Evolutionary conservation across 805 yeast genomes (phyloP).

Genomic region (Zygotorulaspora chibaensis): DNA sequence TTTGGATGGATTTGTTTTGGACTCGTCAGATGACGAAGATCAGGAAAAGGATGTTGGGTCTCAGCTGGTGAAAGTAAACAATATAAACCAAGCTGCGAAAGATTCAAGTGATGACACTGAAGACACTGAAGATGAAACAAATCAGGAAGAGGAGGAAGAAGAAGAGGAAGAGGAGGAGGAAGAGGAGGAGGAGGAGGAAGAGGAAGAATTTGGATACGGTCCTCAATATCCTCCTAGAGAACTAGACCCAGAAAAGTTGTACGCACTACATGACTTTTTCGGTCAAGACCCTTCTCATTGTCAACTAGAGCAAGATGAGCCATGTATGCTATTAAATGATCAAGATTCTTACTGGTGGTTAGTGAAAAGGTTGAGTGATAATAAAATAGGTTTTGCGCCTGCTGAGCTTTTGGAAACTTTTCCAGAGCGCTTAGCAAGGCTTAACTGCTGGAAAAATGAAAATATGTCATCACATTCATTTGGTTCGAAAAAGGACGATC

Average conservation of each 20-base stretch:
- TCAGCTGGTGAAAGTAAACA: neutral
- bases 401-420: constrained; percentile 93
- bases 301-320: constrained; percentile 70
- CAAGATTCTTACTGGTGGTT: constrained; percentile 97
- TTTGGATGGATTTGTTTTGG: constrained; percentile 8
- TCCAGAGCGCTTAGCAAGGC: constrained; percentile 82
- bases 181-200: constrained; percentile 25
- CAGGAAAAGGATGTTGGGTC: constrained; percentile 12
- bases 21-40: constrained; percentile 17
- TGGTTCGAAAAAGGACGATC: neutral
- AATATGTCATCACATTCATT: constrained; percentile 37
- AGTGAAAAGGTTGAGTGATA: constrained; percentile 54
- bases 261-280: constrained; percentile 79
- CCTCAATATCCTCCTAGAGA: constrained; percentile 65
- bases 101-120: constrained; percentile 5
- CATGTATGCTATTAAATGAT: constrained; percentile 78
- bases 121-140: constrained; percentile 11
- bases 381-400: constrained; percentile 89
- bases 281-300: constrained; percentile 96
- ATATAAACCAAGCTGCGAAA: constrained; percentile 2
- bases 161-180: constrained; percentile 30
- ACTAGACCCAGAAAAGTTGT: constrained; percentile 74
- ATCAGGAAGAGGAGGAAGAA: constrained; percentile 26
- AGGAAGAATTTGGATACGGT: constrained; percentile 41
- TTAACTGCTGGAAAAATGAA: constrained; percentile 90